Conservation (phyloP, 129 eudicot species). For the Flaveria robusta region DNA sequence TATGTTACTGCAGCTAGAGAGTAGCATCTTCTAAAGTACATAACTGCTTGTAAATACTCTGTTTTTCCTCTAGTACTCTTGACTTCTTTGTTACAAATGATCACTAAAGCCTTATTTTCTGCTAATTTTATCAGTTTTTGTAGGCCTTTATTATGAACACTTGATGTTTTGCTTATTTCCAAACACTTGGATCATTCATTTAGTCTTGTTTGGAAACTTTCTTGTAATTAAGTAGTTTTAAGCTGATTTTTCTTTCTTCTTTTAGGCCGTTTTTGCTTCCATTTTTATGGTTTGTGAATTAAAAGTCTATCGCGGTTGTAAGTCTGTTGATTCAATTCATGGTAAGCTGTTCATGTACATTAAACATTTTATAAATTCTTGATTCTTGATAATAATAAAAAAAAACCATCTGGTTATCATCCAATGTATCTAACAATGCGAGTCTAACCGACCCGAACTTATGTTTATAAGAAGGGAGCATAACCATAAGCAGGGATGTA, state of each 20-base stretch:
- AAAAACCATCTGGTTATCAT: no score
- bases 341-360: neutral
- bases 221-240: neutral
- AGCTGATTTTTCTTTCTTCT: conserved; percentile 1
- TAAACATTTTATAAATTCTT: neutral
- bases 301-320: no score
- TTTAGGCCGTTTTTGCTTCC: neutral
- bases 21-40: conserved; percentile 36
- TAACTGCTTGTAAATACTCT: conserved; percentile 37
- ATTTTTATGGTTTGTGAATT: neutral
- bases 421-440: no score
- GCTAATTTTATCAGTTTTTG: conserved; percentile 4
- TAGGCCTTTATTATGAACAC: conserved; percentile 16
- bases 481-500: no score
- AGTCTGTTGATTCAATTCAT: neutral
- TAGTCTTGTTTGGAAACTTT: neutral
- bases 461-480: no score
- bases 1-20: conserved; percentile 36
- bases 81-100: conserved; percentile 18
- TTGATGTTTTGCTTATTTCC: conserved; percentile 2
- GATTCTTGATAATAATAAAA: no score
- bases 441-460: no score
- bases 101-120: conserved; percentile 3
- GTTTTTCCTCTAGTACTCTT: conserved; percentile 1
- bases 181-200: conserved; percentile 11